Conservation (phyloP, 768 basidiomycete species). For the Mycena crocata region DNA sequence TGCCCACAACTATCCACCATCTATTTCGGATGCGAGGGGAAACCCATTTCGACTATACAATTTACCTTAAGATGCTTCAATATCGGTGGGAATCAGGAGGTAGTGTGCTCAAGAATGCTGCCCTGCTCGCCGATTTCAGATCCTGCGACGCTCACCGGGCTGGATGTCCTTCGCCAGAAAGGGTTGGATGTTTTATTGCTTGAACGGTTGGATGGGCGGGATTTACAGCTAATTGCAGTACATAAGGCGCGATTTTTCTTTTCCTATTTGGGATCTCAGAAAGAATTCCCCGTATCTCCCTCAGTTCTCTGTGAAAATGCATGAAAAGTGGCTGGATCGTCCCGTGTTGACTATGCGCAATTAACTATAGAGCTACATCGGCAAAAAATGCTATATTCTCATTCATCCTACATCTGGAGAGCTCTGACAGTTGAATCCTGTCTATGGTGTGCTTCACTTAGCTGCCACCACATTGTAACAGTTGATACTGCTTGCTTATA, state of each 20-base stretch:
- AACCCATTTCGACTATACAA: not conserved
- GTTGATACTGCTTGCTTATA: not conserved
- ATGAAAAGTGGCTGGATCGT: too few relatives aligned
- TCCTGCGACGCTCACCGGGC: not conserved
- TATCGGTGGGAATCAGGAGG: not conserved
- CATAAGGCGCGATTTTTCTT: too few relatives aligned
- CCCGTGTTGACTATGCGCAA: too few relatives aligned
- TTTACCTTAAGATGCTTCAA: not conserved
- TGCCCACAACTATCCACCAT: not conserved
- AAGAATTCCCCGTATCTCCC: too few relatives aligned
- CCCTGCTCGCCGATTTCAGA: not conserved
- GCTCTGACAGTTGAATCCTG: too few relatives aligned
- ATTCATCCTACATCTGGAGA: too few relatives aligned
- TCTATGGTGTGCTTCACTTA: slow-evolving; percentile 23
- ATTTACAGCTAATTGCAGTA: too few relatives aligned
- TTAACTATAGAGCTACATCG: too few relatives aligned
- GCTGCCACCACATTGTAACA: slow-evolving; percentile 26
- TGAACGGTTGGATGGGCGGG: not conserved
- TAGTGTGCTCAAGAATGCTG: not conserved
- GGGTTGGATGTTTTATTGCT: not conserved
- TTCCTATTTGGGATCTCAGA: too few relatives aligned
- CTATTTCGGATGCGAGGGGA: not conserved
- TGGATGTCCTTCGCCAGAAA: not conserved
- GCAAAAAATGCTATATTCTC: too few relatives aligned
- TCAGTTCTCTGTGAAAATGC: too few relatives aligned